These are phyloP conservation scores for Pulveroboletus sp. DNA, from an alignment of 1,284 basidiomycete genomes.

Conservation along the genomic window DNA sequence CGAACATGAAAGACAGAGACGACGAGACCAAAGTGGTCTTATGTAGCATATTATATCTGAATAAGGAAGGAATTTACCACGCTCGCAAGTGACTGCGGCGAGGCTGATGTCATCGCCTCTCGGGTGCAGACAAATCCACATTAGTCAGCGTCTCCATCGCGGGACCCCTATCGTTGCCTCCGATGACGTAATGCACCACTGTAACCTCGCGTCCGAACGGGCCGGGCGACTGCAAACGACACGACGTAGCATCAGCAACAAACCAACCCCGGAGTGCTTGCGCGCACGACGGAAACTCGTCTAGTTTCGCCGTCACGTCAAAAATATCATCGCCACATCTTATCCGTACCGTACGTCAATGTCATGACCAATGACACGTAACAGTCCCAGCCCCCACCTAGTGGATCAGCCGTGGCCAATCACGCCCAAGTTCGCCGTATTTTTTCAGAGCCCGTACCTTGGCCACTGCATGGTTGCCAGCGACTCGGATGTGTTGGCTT, in stretches of 20 bases:
- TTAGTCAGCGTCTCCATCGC: background rate
- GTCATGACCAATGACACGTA: background rate
- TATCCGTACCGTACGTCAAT: background rate
- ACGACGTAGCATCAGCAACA: too few species aligned
- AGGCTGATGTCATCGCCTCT: constrained; percentile 13
- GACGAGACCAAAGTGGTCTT: constrained; percentile 12
- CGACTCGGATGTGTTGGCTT: too few species aligned
- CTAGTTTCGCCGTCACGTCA: too few species aligned
- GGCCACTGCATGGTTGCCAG: too few species aligned
- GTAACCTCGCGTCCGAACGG: background rate
- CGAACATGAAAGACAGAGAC: constrained; percentile 49
- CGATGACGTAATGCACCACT: background rate
- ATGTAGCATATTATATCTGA: constrained; percentile 10
- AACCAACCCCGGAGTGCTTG: too few species aligned
- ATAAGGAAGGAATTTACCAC: constrained; percentile 18
- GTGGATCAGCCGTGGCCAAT: too few species aligned
- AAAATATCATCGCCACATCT: too few species aligned
- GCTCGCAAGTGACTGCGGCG: background rate
- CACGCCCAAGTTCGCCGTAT: too few species aligned
- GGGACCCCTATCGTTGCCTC: too few species aligned
- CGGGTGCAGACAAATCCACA: background rate
- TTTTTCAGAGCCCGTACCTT: too few species aligned
- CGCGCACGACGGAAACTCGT: too few species aligned
- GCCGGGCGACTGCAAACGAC: too few species aligned
- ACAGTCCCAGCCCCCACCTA: background rate